Percentiles rank a stretch among this genome's conserved stretches.
phyloP scores from a whole-genome alignment of 441 rosid genomes.

The Dalechampia spathulata region DNA sequence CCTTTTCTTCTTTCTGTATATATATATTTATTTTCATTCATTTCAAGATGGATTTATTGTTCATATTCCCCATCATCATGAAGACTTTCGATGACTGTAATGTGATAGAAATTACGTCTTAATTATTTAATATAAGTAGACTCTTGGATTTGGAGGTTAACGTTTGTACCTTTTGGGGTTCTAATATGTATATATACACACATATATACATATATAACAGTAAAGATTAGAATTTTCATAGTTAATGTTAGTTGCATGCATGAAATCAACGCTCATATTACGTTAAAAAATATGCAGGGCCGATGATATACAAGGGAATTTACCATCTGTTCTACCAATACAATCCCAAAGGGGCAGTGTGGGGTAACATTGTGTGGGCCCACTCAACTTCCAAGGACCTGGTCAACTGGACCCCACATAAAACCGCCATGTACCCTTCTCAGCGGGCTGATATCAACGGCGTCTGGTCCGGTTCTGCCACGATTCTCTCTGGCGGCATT shows the following conservation, averaged over 20 bases:
- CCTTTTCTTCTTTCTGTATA: not conserved
- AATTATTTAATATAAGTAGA: too few relatives aligned
- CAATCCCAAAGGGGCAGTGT: conserved; percentile 64
- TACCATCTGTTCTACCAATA: conserved; percentile 84
- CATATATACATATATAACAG: too few relatives aligned
- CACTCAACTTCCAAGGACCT: conserved; percentile 81
- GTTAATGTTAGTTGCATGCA: too few relatives aligned
- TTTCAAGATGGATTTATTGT: too few relatives aligned
- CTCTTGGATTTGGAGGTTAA: too few relatives aligned
- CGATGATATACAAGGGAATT: conserved; percentile 69
- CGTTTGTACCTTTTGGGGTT: too few relatives aligned
- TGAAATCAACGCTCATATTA: too few relatives aligned
- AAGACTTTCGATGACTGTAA: too few relatives aligned
- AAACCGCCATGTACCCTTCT: conserved; percentile 52
- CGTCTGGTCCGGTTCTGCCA: conserved; percentile 75
- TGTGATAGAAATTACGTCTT: too few relatives aligned
- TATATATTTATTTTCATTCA: not conserved
- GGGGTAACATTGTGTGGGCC: conserved; percentile 81
- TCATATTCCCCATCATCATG: too few relatives aligned
- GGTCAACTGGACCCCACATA: conserved; percentile 64
- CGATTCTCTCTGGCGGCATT: conserved; percentile 39
- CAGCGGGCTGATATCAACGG: conserved; percentile 53
- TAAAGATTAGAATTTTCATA: too few relatives aligned
- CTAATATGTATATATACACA: too few relatives aligned
- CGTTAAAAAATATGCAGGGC: conserved; percentile 29